A percentile compares a stretch with the other conserved stretches of the same genome.
Conservation (phyloP, 2,329 filamentous ascomycete genomes). For the Cephalotrichum gorgonifer region DNA sequence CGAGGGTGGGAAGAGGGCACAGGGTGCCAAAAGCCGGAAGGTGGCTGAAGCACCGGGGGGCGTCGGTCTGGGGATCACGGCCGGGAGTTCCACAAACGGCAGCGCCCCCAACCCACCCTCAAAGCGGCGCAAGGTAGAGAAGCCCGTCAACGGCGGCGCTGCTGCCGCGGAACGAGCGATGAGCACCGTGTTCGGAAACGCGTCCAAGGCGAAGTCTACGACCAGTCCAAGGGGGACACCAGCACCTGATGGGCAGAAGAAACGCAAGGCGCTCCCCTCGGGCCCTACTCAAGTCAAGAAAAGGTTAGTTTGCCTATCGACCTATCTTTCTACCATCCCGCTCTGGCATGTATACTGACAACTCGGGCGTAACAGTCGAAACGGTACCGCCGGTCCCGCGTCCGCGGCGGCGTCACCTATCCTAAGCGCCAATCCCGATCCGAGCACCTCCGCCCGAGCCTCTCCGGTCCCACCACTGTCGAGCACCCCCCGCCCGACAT, state of each 20-base stretch:
- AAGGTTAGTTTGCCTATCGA: conserved; percentile 43
- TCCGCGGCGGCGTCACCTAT: conserved; percentile 69
- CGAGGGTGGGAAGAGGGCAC: conserved; percentile 49
- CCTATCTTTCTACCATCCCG: not conserved
- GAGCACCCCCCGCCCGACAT: conserved; percentile 47
- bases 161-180: conserved; percentile 57
- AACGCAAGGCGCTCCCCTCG: conserved; percentile 52
- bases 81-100: conserved; percentile 37
- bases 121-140: conserved; percentile 78
- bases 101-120: conserved; percentile 37
- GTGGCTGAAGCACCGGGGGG: conserved; percentile 36
- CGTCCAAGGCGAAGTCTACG: conserved; percentile 22
- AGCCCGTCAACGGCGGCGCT: conserved; percentile 25
- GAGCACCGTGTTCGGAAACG: conserved; percentile 43
- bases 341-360: not conserved
- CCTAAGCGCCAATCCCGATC: conserved; percentile 57
- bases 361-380: conserved; percentile 16
- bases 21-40: conserved; percentile 55
- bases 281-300: conserved; percentile 68
- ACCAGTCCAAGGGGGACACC: conserved; percentile 62
- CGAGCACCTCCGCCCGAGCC: conserved; percentile 34
- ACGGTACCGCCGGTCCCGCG: conserved; percentile 39
- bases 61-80: conserved; percentile 57
- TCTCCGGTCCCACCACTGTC: conserved; percentile 54
- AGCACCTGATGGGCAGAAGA: conserved; percentile 60